Evolutionary conservation across 192 early-diverging fungal genomes (phyloP).

Genomic region (Dissophora ornata): DNA sequence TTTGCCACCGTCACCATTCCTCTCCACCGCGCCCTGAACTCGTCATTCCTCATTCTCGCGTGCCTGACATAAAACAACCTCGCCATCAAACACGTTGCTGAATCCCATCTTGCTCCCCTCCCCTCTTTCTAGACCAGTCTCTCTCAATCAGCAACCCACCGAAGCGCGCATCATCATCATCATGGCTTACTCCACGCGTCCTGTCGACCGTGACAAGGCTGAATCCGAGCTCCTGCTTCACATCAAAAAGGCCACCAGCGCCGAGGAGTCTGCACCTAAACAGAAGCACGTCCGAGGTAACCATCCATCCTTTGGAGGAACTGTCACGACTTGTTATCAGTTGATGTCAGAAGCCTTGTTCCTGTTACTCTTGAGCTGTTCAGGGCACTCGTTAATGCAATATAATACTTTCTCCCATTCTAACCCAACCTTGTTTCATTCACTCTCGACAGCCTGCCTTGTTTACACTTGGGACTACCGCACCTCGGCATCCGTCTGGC

Average conservation of each 20-base stretch:
- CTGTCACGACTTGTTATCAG: too few species aligned
- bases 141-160: neutral
- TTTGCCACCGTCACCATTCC: neutral
- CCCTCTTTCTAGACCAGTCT: neutral
- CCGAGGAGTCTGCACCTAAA: conserved; percentile 94
- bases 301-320: neutral
- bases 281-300: conserved; percentile 93
- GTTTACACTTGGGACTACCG: conserved; percentile 96
- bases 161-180: conserved; percentile 10
- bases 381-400: neutral
- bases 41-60: neutral
- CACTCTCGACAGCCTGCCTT: conserved; percentile 70
- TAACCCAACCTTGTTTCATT: neutral
- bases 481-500: conserved; percentile 86
- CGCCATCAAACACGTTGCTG: too few species aligned
- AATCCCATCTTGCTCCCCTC: neutral
- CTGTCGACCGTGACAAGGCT: conserved; percentile 75
- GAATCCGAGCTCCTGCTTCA: conserved; percentile 88
- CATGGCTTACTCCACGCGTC: conserved; percentile 63
- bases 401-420: neutral
- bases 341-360: too few species aligned
- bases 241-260: conserved; percentile 91
- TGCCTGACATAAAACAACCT: conserved; percentile 3
- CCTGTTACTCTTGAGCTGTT: too few species aligned
- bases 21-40: neutral